Evolutionary conservation across 768 basidiomycete genomes (phyloP).

Genomic region (Mycena chlorophos): DNA sequence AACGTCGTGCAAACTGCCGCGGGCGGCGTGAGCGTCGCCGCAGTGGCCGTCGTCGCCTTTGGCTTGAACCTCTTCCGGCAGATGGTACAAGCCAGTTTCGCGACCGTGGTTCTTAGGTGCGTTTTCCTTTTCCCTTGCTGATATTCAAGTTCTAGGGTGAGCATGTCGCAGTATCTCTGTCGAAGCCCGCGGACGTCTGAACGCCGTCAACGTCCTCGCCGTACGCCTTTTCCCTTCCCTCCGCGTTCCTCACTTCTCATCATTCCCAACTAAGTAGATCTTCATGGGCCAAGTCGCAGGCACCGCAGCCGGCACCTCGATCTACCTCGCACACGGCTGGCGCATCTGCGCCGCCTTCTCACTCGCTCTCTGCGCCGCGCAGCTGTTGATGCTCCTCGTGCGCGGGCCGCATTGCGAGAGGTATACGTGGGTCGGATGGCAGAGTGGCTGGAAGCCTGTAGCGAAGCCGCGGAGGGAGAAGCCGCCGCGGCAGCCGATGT

Average conservation of each 20-base stretch:
- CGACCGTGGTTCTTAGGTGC: constrained; percentile 60
- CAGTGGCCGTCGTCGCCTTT: constrained; percentile 67
- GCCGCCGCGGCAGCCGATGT: no score
- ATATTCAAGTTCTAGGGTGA: constrained; percentile 6
- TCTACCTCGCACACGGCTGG: constrained; percentile 75
- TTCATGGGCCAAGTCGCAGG: constrained; percentile 87
- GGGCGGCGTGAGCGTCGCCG: constrained; percentile 68
- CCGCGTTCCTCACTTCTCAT: neutral
- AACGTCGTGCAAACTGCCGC: constrained; percentile 66
- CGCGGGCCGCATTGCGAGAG: constrained; percentile 67
- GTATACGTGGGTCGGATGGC: constrained; percentile 65
- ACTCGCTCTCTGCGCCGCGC: constrained; percentile 56
- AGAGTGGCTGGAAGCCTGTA: constrained; percentile 50
- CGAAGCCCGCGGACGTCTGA: constrained; percentile 65
- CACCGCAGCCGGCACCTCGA: constrained; percentile 67
- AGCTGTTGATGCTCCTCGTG: constrained; percentile 54
- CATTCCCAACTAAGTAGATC: constrained; percentile 34
- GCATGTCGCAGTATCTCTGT: constrained; percentile 36
- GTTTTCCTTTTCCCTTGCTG: constrained; percentile 5
- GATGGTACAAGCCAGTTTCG: constrained; percentile 65
- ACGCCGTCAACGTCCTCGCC: constrained; percentile 72
- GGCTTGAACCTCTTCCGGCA: constrained; percentile 72
- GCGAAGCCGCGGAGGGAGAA: neutral
- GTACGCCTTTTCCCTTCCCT: constrained; percentile 38
- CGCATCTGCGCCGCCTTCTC: constrained; percentile 59